These are phyloP conservation scores for Wickerhamomyces queroliae DNA, from an alignment of 805 yeast species.

Conservation along the genomic window DNA sequence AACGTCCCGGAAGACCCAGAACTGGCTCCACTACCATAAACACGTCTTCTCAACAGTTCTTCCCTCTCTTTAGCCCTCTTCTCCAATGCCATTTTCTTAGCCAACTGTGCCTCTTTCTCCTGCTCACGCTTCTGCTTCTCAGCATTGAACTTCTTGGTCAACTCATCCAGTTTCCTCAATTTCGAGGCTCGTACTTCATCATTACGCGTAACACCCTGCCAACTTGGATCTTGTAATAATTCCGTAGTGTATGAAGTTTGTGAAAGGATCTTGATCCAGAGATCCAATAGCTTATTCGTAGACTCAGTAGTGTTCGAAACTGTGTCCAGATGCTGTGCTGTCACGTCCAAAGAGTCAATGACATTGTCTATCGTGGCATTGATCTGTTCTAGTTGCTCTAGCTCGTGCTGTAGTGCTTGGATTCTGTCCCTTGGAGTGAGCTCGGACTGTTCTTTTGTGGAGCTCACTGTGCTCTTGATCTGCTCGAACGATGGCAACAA, in stretches of 20 bases:
- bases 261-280: slow-evolving; percentile 58
- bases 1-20: no score
- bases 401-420: slow-evolving; percentile 18
- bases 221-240: slow-evolving; percentile 35
- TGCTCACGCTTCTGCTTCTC: slow-evolving; percentile 20
- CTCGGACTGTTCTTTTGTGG: slow-evolving; percentile 8
- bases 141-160: slow-evolving; percentile 19
- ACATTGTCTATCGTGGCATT: slow-evolving; percentile 16
- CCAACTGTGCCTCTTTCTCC: slow-evolving; percentile 16
- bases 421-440: slow-evolving; percentile 13
- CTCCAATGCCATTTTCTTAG: slow-evolving; percentile 13
- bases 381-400: slow-evolving; percentile 15
- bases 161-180: slow-evolving; percentile 22
- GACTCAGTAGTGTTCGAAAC: slow-evolving; percentile 33
- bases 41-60: slow-evolving; percentile 22
- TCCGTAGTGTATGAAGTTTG: slow-evolving; percentile 52
- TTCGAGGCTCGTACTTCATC: slow-evolving; percentile 20
- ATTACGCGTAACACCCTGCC: slow-evolving; percentile 29
- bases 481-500: slow-evolving; percentile 7
- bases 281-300: slow-evolving; percentile 44
- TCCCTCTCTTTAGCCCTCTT: slow-evolving; percentile 19
- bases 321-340: slow-evolving; percentile 12
- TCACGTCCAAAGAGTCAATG: slow-evolving; percentile 15
- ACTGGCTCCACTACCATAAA: slow-evolving; percentile 18
- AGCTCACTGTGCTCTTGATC: slow-evolving; percentile 7